Base-by-base conservation (phyloP, 495 filamentous ascomycete species). In the Pseudotulostoma volvatum region DNA sequence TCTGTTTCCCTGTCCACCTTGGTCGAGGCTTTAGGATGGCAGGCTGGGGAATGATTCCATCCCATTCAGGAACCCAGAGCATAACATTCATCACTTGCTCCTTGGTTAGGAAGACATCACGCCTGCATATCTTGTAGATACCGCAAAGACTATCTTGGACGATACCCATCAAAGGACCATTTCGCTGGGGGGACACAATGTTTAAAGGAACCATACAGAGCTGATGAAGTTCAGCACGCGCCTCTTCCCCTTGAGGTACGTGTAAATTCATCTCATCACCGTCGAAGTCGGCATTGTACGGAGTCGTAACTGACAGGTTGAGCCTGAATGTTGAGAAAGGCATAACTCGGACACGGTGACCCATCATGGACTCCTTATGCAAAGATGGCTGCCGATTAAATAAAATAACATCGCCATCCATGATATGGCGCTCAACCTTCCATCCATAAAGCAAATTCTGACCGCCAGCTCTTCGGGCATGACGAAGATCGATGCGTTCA, bases 321-420 rank as follows among this genome's bases (percentile, higher is more conserved):
- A 99, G 70, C 21, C 90, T 74, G 67, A 99, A 99, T 1, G 90
- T 99, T 2, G 90, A 99, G 57, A 88, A 99, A 1, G 90, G 90
- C 90, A 99, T 94, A 31, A 99, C 90, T 21, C 78, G 77, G 30
- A 99, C 88, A 37, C 86, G 75, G 63, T 99, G 90, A 59, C 83
- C 90, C 90, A 99, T 99, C 90, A 99, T 99, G 43, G 90, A 96
- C 52, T 99, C 90, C 57, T 99, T 99, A 67, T 99, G 90, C 44
- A 99, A 70, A 5, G 90, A 99, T 1, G 90, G 90, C 52, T 99
- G 90, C 58, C 90, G 90, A 55, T 99, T 99, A 70, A 99, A 99
- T 52, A 99, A 82, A 63, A 99, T 96, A 41, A 79, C 92, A 59
- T 99, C 90, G 30, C 87, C 90, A 50, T 94, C 82, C 43, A 90